Evolutionary conservation across 352 stramenopile species (phyloP), one percentile per base, ranked within the genome.

Genomic region (Plasmopara muralis): DNA sequence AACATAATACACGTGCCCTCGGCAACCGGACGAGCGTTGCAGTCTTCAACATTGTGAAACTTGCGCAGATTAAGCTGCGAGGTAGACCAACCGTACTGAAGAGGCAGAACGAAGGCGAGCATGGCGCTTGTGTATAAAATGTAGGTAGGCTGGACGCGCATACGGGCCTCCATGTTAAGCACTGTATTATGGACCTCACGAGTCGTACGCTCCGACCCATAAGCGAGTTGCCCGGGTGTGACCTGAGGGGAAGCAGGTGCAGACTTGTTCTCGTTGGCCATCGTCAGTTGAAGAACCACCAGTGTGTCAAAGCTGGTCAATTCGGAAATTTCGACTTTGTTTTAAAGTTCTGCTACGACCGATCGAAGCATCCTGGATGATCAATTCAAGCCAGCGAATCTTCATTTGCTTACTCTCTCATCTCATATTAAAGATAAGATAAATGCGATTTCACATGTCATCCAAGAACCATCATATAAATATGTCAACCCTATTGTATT

Each of bases 21-120:
- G 5, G 29, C 47, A 5, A 76, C 47, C 0, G 68, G 68, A 4
- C 54, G 56, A 3, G 53, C 60, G 34, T 65, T 52, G 43, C 71
- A 82, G 14, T 68, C 55, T 1, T 57, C 30, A 9, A 53, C 45
- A 13, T 77, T 66, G 60, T 78, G 71, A 31, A 73, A 78, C 37
- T 72, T 73, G 44, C 57, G 55, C 33, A 68, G 50, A 33, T 73
- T 77, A 50, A 82, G 56, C 54, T 82, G 65, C 15, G 57, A 65
- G 3, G 68, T 70, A 20, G 60, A 72, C 68, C 68, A 78, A 49
- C 71, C 71, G 33, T 68, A 74, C 47, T 82, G 68, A 0, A 76
- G 44, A 0, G 64, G 58, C 5, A 70, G 50, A 9, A 79, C 48
- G 30, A 79, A 60, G 1, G 63, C 66, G 25, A 73, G 54, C 39